Percentiles rank a stretch among this genome's conserved stretches.
Evolutionary conservation across 2,329 filamentous ascomycete species (phyloP).

Genomic region (Kalmusia sp.): DNA sequence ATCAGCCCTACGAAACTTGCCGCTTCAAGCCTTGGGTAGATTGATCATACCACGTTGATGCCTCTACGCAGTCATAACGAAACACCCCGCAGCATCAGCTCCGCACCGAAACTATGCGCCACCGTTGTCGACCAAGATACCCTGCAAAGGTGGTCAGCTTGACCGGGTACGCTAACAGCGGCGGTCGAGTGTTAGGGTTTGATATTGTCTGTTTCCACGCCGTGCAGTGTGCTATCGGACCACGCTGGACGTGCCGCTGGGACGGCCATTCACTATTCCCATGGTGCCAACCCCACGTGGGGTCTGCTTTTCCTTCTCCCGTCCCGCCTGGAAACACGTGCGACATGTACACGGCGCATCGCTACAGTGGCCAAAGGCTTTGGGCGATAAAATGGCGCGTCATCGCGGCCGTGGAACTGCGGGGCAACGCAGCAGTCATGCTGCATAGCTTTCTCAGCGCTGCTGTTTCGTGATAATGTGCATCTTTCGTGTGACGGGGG

Average conservation of each 20-base stretch:
- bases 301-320: neutral
- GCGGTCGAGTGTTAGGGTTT: neutral
- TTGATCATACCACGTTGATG: constrained; percentile 12
- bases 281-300: constrained; percentile 15
- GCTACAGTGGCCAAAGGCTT: neutral
- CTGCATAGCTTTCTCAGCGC: constrained; percentile 10
- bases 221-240: neutral
- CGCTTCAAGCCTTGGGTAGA: constrained; percentile 14
- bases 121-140: neutral
- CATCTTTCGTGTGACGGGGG: neutral
- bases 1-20: constrained; percentile 31
- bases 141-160: constrained; percentile 10
- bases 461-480: neutral
- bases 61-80: constrained; percentile 2
- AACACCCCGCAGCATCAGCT: constrained; percentile 12
- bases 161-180: neutral
- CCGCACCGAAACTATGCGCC: neutral
- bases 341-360: neutral
- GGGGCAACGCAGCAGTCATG: constrained; percentile 20
- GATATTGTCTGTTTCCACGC: neutral
- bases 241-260: neutral
- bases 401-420: neutral
- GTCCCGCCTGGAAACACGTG: neutral
- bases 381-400: constrained; percentile 11
- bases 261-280: neutral